Evolutionary conservation across 164 flowering plant genomes (phyloP), one percentile per base, ranked within the genome.

Genomic region (Piper betle): DNA sequence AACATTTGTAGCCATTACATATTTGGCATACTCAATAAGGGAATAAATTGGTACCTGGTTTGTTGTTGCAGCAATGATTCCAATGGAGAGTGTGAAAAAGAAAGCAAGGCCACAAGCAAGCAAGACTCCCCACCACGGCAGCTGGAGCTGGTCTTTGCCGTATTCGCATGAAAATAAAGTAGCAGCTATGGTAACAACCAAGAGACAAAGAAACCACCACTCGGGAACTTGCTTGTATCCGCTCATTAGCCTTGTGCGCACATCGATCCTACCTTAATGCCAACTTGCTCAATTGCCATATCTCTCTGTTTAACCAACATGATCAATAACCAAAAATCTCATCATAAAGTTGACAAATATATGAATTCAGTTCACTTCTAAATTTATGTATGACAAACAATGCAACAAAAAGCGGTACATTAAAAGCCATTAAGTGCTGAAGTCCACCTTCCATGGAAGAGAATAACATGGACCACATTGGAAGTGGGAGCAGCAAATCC

Each of bases 71-170:
- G 87, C 80, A 64, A 90, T 82, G 75, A 90, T 80, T 0, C 95
- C 97, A 48, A 90, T 80, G 17, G 94, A 92, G 53, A 85, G 94
- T 52, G 92, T 87, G 83, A 85, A 90, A 66, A 80, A 58, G 58
- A 88, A 69, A 72, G 98, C 90, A 39, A 91, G 65, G 7, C 48
- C 75, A 61, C 91, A 85, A 6, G 96, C 96, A 6, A 84, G 69
- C 52, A 88, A 43, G 12, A 88, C 91, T 16, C 91, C 92, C 92
- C 96, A 88, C 92, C 92, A 88, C 19, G 96, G 96, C 62, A 88
- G 52, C 60, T 88, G 96, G 72, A 88, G 90, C 56, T 84, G 91
- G 0, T 73, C 81, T 25, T 79, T 84, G 82, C 74, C 82, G 52
- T 82, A 82, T 65, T 84, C 75, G 53, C 89, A 85, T 18, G 85